A percentile compares a stretch with the other conserved stretches of the same genome.
Conservation (phyloP, 192 early-diverging fungal genomes). For the Mortierella hygrophila region DNA sequence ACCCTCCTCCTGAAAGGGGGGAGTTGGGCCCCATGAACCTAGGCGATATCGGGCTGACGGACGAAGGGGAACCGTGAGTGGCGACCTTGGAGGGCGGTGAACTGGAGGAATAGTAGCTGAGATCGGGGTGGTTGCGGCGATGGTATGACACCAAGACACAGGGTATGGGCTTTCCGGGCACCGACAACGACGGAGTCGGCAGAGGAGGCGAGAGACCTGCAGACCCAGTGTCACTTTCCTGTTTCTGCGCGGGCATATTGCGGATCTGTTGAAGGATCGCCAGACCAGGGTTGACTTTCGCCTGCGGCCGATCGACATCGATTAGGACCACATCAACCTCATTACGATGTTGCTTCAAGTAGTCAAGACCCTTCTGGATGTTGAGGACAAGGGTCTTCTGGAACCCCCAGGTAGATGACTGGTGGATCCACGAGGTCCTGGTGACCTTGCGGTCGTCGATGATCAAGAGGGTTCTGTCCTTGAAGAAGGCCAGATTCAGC, state of each 20-base stretch:
- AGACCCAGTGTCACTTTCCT: neutral
- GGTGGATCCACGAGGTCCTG: conserved; percentile 22
- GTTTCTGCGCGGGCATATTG: neutral
- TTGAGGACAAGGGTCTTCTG: conserved; percentile 18
- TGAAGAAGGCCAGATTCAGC: conserved; percentile 29
- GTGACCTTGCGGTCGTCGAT: conserved; percentile 26
- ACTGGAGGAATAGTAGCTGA: neutral
- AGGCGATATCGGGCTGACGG: conserved; percentile 9
- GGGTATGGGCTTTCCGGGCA: neutral
- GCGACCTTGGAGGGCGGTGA: neutral
- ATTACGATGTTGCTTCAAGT: conserved; percentile 13
- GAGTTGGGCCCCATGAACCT: neutral
- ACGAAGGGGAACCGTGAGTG: neutral
- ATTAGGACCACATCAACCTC: conserved; percentile 14
- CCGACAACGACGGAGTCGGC: neutral
- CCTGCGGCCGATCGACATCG: conserved; percentile 19
- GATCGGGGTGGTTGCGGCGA: conserved; percentile 7
- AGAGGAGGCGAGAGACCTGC: neutral
- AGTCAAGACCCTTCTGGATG: conserved; percentile 24
- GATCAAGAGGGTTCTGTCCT: conserved; percentile 17
- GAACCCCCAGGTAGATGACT: conserved; percentile 32
- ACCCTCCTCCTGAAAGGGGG: neutral
- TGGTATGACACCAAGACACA: conserved; percentile 32
- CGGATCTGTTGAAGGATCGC: conserved; percentile 23
- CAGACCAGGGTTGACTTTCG: conserved; percentile 17